These are phyloP conservation scores for Leishmania guyanensis DNA, from an alignment of 208 protist species.

Conservation along the genomic window DNA sequence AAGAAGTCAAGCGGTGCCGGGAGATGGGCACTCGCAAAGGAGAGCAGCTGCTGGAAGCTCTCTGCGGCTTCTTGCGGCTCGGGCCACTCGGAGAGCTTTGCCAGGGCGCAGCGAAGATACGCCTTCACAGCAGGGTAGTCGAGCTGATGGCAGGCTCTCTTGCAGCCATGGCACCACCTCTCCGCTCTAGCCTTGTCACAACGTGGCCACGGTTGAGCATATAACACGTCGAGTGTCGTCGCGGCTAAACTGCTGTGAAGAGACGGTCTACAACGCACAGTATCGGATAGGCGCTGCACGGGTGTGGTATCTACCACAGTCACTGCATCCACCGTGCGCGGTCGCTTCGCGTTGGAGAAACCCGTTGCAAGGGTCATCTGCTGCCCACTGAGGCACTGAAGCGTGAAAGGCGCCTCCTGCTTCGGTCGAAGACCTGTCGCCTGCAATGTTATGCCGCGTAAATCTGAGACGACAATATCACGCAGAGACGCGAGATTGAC, in stretches of 20 bases:
- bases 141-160: slow-evolving; percentile 23
- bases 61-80: background rate
- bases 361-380: slow-evolving; percentile 65
- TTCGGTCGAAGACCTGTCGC: slow-evolving; percentile 52
- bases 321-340: slow-evolving; percentile 11
- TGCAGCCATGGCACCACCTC: slow-evolving; percentile 43
- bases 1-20: slow-evolving; percentile 26
- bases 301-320: slow-evolving; percentile 28
- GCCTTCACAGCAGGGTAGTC: slow-evolving; percentile 63
- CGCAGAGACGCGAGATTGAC: slow-evolving; percentile 40
- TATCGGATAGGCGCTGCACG: background rate
- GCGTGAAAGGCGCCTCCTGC: slow-evolving; percentile 14
- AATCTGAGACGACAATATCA: slow-evolving; percentile 75
- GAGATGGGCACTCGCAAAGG: slow-evolving; percentile 20
- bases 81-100: slow-evolving; percentile 26
- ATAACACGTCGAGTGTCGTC: slow-evolving; percentile 10
- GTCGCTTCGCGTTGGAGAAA: slow-evolving; percentile 50
- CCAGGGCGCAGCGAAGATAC: slow-evolving; percentile 48
- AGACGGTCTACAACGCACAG: background rate
- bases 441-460: slow-evolving; percentile 87
- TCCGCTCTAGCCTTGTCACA: slow-evolving; percentile 18
- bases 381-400: slow-evolving; percentile 23
- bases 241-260: background rate
- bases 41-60: slow-evolving; percentile 23
- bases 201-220: slow-evolving; percentile 8